Percentiles rank a stretch among this genome's conserved stretches.
These are phyloP conservation scores for Lumnitzera littorea DNA, from an alignment of 345 rosid genomes.

Conservation along the genomic window DNA sequence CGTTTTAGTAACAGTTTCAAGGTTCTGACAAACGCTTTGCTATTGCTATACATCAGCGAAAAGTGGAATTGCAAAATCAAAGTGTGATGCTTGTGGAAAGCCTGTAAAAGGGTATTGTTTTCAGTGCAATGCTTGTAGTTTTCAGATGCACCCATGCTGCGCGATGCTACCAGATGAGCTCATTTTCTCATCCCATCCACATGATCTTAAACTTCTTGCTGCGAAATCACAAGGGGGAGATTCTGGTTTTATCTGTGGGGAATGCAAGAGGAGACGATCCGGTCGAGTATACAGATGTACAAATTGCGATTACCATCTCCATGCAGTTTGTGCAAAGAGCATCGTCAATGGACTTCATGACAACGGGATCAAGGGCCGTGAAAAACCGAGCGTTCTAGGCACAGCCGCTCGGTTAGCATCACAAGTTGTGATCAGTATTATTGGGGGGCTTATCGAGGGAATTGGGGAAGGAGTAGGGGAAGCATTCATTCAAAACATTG, in stretches of 20 bases:
- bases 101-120: conserved; percentile 57
- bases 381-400: conserved; percentile 47
- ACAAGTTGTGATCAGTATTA: conserved; percentile 49
- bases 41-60: conserved; percentile 25
- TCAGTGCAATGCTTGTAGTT: conserved; percentile 58
- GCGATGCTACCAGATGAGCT: conserved; percentile 55
- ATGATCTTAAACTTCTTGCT: conserved; percentile 47
- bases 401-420: conserved; percentile 57
- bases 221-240: conserved; percentile 11
- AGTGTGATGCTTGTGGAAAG: conserved; percentile 64
- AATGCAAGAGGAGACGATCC: conserved; percentile 52
- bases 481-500: conserved; percentile 32
- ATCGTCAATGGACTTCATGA: conserved; percentile 66
- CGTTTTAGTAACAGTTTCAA: too few relatives aligned
- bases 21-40: neutral
- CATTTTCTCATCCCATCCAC: conserved; percentile 42
- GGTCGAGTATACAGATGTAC: conserved; percentile 72
- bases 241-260: conserved; percentile 36
- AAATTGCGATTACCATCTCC: conserved; percentile 64
- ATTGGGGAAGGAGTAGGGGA: conserved; percentile 82
- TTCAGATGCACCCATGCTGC: conserved; percentile 90
- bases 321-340: conserved; percentile 72
- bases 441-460: conserved; percentile 71
- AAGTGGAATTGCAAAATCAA: conserved; percentile 60
- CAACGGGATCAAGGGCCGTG: conserved; percentile 35